Percentiles rank a stretch among this genome's conserved stretches.
Conservation (phyloP, 768 basidiomycete genomes). For the Agaricus blazei region DNA sequence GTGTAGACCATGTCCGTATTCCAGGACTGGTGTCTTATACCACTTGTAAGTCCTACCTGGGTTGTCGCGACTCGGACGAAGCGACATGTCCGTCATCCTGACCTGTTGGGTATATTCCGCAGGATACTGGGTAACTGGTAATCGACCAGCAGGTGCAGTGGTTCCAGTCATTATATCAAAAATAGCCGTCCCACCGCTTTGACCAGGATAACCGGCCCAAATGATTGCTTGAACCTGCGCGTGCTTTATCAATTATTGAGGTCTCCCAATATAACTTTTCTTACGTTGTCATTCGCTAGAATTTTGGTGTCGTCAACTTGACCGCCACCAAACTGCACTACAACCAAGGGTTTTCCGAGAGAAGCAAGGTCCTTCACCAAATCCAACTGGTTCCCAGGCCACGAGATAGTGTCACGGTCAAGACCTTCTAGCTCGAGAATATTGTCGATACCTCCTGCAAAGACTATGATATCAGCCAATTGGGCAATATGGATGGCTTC, state of each 20-base stretch:
- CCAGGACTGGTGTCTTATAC: constrained; percentile 48
- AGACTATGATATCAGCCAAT: constrained; percentile 45
- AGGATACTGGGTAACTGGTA: constrained; percentile 51
- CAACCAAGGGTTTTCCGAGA: constrained; percentile 45
- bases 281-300: constrained; percentile 37
- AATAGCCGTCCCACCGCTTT: constrained; percentile 49
- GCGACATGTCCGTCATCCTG: constrained; percentile 54
- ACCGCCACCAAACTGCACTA: constrained; percentile 53
- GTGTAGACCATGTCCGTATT: constrained; percentile 52
- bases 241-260: neutral
- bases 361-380: constrained; percentile 38
- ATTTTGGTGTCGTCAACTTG: constrained; percentile 47
- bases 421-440: constrained; percentile 40
- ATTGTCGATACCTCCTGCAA: constrained; percentile 50
- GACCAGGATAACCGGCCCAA: constrained; percentile 56
- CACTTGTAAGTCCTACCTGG: constrained; percentile 58
- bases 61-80: constrained; percentile 42
- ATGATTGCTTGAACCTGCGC: constrained; percentile 45
- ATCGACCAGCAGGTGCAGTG: constrained; percentile 48
- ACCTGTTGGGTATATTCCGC: constrained; percentile 41
- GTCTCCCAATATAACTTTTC: constrained; percentile 9
- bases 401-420: constrained; percentile 44
- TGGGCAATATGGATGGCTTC: constrained; percentile 45
- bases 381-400: constrained; percentile 53
- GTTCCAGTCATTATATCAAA: constrained; percentile 49